These are phyloP conservation scores for Starmera quercuum DNA, from an alignment of 805 yeast genomes.

Conservation along the genomic window DNA sequence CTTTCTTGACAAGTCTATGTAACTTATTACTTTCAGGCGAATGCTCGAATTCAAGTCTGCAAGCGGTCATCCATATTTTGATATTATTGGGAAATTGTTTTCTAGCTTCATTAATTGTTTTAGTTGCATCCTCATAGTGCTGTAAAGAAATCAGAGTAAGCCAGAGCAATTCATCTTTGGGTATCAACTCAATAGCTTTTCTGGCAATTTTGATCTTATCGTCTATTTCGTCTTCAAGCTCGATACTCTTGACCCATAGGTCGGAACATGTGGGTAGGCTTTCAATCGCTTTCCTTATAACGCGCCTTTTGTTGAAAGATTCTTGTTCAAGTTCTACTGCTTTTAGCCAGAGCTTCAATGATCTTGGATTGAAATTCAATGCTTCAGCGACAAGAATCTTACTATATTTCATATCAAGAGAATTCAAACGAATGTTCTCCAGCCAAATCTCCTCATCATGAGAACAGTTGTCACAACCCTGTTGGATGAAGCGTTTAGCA, in stretches of 20 bases:
- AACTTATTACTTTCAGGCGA: conserved; percentile 37
- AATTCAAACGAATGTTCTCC: conserved; percentile 62
- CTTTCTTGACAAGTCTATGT: conserved; percentile 40
- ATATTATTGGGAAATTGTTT: conserved; percentile 38
- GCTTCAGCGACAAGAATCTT: conserved; percentile 61
- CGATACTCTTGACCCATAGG: conserved; percentile 66
- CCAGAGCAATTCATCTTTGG: conserved; percentile 63
- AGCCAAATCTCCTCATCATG: conserved; percentile 73
- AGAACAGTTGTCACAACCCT: conserved; percentile 70
- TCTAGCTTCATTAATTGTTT: conserved; percentile 53
- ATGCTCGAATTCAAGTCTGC: conserved; percentile 55
- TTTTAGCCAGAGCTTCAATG: conserved; percentile 64
- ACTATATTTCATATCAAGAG: conserved; percentile 33
- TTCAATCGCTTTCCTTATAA: conserved; percentile 68
- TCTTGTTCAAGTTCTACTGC: conserved; percentile 66
- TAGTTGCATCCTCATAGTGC: conserved; percentile 40
- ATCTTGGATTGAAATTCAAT: conserved; percentile 43
- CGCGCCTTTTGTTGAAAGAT: conserved; percentile 38
- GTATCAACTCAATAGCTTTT: conserved; percentile 65
- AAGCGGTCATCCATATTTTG: conserved; percentile 64
- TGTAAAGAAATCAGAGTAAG: conserved; percentile 40
- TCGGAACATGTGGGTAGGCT: conserved; percentile 44
- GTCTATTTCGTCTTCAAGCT: conserved; percentile 43
- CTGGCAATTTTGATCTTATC: conserved; percentile 46
- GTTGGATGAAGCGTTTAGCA: conserved; percentile 57